These are phyloP conservation scores for Austroboletus rostrupii DNA, from an alignment of 1,284 basidiomycete species.

Conservation along the genomic window DNA sequence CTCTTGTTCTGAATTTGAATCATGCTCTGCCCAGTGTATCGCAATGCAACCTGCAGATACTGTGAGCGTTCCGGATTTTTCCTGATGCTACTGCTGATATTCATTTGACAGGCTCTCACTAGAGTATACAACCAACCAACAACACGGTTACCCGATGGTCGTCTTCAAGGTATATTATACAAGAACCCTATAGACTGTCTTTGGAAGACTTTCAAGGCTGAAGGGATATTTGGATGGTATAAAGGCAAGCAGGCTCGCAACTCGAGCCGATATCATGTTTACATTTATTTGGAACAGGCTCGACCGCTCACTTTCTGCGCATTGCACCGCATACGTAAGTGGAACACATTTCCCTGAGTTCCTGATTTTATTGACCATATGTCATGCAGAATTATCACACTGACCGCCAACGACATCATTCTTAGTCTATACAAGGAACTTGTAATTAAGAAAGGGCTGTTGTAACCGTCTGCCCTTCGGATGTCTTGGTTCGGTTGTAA, in stretches of 20 bases:
- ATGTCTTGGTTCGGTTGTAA: neutral
- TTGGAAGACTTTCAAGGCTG: slow-evolving; percentile 91
- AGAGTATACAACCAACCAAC: slow-evolving; percentile 97
- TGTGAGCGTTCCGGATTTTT: slow-evolving; percentile 40
- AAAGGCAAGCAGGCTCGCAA: slow-evolving; percentile 54
- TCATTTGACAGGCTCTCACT: slow-evolving; percentile 67
- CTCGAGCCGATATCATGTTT: neutral
- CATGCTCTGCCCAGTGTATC: slow-evolving; percentile 50
- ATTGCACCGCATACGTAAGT: slow-evolving; percentile 89
- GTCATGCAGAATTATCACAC: slow-evolving; percentile 68
- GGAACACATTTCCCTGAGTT: neutral
- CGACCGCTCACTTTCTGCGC: slow-evolving; percentile 86
- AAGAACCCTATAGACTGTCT: slow-evolving; percentile 93
- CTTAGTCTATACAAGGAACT: slow-evolving; percentile 64
- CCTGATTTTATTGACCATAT: slow-evolving; percentile 5
- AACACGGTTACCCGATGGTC: slow-evolving; percentile 67
- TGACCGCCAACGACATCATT: slow-evolving; percentile 85
- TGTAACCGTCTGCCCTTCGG: slow-evolving; percentile 11
- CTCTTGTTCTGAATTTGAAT: slow-evolving; percentile 1
- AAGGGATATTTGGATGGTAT: slow-evolving; percentile 90
- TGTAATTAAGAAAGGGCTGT: slow-evolving; percentile 10
- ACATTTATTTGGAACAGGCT: slow-evolving; percentile 47
- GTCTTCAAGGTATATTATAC: slow-evolving; percentile 75
- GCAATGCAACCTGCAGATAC: slow-evolving; percentile 90
- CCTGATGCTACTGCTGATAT: slow-evolving; percentile 5